A percentile compares a stretch with the other conserved stretches of the same genome.
Conservation (phyloP, 345 rosid species). For the Hibiscus mutabilis region DNA sequence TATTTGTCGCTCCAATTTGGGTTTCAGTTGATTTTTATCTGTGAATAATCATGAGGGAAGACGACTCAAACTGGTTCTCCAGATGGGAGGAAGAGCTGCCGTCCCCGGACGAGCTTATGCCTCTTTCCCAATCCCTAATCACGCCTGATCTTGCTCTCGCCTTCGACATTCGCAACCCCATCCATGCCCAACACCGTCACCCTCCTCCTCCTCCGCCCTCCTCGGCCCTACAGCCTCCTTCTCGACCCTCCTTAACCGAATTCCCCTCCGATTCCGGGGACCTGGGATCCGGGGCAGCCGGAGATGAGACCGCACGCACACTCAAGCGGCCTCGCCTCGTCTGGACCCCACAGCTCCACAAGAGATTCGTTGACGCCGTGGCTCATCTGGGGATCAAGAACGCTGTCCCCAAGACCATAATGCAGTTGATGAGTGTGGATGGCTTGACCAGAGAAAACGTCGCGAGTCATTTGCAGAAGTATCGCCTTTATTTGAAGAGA, state of each 20-base stretch:
- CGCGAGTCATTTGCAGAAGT: slow-evolving; percentile 82
- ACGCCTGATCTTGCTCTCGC: slow-evolving; percentile 92
- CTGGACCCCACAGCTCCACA: slow-evolving; percentile 92
- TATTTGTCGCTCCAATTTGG: too few species aligned
- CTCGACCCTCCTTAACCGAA: slow-evolving; percentile 51
- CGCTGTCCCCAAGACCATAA: slow-evolving; percentile 92
- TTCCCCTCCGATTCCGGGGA: slow-evolving; percentile 69
- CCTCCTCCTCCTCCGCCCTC: slow-evolving; percentile 37
- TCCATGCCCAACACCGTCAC: background rate
- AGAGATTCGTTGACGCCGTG: slow-evolving; percentile 82
- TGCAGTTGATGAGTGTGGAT: slow-evolving; percentile 92
- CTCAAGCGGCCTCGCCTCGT: slow-evolving; percentile 79
- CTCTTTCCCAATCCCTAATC: slow-evolving; percentile 83
- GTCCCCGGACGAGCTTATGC: slow-evolving; percentile 80
- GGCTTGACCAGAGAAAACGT: slow-evolving; percentile 84
- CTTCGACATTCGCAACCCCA: slow-evolving; percentile 60
- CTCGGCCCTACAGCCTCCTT: slow-evolving; percentile 25
- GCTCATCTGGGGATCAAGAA: slow-evolving; percentile 86
- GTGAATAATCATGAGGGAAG: slow-evolving; percentile 69
- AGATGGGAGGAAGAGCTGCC: slow-evolving; percentile 94
- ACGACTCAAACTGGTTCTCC: slow-evolving; percentile 70
- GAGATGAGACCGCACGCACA: slow-evolving; percentile 79
- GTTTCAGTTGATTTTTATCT: background rate
- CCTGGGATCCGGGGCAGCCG: slow-evolving; percentile 55
- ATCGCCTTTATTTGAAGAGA: slow-evolving; percentile 72